Percentiles rank a stretch among this genome's conserved stretches.
phyloP scores from a whole-genome alignment of 805 yeast species.

The Middelhovenomyces tepae region DNA sequence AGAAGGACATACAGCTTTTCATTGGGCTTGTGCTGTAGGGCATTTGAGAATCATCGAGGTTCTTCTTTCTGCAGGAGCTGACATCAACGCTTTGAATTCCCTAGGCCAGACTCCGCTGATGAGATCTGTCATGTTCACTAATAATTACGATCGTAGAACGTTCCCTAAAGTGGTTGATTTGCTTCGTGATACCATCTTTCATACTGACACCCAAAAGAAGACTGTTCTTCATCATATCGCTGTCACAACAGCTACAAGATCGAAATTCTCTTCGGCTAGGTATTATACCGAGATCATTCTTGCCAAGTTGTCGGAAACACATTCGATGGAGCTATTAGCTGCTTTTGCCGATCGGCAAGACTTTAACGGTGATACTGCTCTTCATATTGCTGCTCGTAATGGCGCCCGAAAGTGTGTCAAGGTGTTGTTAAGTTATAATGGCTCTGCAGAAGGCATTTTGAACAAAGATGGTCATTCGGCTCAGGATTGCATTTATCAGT shows the following conservation, averaged over 20 bases:
- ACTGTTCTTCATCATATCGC: constrained; percentile 86
- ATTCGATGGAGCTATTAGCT: constrained; percentile 45
- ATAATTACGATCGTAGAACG: constrained; percentile 71
- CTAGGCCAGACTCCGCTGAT: constrained; percentile 83
- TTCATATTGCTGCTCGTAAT: constrained; percentile 64
- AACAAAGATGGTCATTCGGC: constrained; percentile 35
- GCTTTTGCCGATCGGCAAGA: constrained; percentile 63
- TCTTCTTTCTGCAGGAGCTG: constrained; percentile 67
- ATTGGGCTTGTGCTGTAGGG: constrained; percentile 98
- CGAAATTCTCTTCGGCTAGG: constrained; percentile 68
- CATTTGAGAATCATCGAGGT: constrained; percentile 68
- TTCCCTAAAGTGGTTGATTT: constrained; percentile 73
- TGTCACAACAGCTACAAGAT: constrained; percentile 52
- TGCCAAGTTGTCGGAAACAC: constrained; percentile 59
- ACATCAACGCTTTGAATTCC: constrained; percentile 48
- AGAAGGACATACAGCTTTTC: constrained; percentile 90
- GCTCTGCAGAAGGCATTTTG: constrained; percentile 34
- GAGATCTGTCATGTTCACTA: constrained; percentile 77
- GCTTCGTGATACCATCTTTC: constrained; percentile 66
- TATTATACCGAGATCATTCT: constrained; percentile 74
- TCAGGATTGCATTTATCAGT: constrained; percentile 28
- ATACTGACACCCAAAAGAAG: constrained; percentile 60
- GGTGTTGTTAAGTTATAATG: constrained; percentile 39
- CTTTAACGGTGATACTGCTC: constrained; percentile 72
- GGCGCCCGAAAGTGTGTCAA: constrained; percentile 39